Conservation (phyloP, 495 filamentous ascomycete genomes). For the Lindgomyces ingoldianus region DNA sequence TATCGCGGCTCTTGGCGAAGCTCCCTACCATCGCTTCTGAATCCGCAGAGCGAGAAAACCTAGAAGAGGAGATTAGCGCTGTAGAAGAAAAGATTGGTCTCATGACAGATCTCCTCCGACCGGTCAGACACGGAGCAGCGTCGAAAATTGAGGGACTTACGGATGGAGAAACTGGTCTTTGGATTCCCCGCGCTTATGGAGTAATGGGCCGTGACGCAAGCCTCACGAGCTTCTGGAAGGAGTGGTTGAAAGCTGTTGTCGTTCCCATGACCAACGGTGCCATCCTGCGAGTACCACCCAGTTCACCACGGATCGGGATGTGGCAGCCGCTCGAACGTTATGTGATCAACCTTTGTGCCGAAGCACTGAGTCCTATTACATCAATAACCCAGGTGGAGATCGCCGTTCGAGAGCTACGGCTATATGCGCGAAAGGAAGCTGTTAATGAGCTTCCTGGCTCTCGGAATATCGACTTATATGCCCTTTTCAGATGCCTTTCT, state of each 20-base stretch:
- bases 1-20: conserved; percentile 81
- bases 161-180: conserved; percentile 92
- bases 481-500: conserved; percentile 83
- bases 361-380: conserved; percentile 85
- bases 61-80: conserved; percentile 92
- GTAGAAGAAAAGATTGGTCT: conserved; percentile 96
- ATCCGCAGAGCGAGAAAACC: conserved; percentile 72
- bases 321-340: conserved; percentile 98
- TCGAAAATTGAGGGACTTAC: conserved; percentile 97
- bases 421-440: conserved; percentile 92
- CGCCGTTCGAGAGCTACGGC: conserved; percentile 80
- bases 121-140: conserved; percentile 88
- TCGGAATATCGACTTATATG: conserved; percentile 89
- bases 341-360: conserved; percentile 95
- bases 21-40: conserved; percentile 78
- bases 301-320: conserved; percentile 86
- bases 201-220: conserved; percentile 83
- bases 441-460: conserved; percentile 91
- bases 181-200: conserved; percentile 93
- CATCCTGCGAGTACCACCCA: conserved; percentile 78
- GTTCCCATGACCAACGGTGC: conserved; percentile 93
- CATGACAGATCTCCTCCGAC: conserved; percentile 93
- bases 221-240: conserved; percentile 95
- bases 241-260: conserved; percentile 89
- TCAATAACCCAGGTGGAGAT: conserved; percentile 97